Evolutionary conservation across 2,329 filamentous ascomycete species (phyloP), one percentile per base, ranked within the genome.

Genomic region (Cladosporium sp.): DNA sequence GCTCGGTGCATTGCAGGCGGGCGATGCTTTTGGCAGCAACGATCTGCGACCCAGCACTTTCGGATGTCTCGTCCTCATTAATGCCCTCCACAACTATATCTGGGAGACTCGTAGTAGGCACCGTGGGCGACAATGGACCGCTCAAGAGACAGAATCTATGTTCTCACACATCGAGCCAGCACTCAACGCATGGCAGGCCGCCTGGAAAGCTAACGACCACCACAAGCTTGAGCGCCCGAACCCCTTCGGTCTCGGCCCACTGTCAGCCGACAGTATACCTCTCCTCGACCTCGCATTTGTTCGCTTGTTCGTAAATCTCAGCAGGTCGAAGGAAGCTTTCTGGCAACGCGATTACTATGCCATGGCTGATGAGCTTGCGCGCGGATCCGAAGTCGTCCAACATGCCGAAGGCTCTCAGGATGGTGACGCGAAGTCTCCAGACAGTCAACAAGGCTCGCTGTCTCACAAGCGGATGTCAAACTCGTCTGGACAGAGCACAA

Each of bases 91-190:
- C 71, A 96, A 96, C 61, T 96, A 96, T 68, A 96, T 97, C 39
- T 97, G 93, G 93, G 92, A 97, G 70, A 96, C 91, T 0, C 80
- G 92, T 19, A 91, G 96, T 69, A 79, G 90, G 47, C 91, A 96
- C 60, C 85, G 91, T 60, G 90, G 88, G 60, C 85, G 89, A 55
- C 78, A 89, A 43, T 96, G 92, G 92, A 95, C 90, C 2, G 83
- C 85, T 29, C 86, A 92, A 57, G 92, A 97, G 69, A 95, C 89
- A 0, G 91, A 97, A 59, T 89, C 90, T 57, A 95, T 97, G 90
- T 91, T 96, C 66, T 82, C 87, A 1, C 90, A 96, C 63, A 95
- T 97, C 52, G 91, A 96, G 67, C 92, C 92, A 9, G 92, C 92
- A 2, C 74, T 99, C 54, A 87, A 90, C 66, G 91, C 92, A 7